Conservation (phyloP, 495 filamentous ascomycete species). For the Aspergillus cavernicola region DNA sequence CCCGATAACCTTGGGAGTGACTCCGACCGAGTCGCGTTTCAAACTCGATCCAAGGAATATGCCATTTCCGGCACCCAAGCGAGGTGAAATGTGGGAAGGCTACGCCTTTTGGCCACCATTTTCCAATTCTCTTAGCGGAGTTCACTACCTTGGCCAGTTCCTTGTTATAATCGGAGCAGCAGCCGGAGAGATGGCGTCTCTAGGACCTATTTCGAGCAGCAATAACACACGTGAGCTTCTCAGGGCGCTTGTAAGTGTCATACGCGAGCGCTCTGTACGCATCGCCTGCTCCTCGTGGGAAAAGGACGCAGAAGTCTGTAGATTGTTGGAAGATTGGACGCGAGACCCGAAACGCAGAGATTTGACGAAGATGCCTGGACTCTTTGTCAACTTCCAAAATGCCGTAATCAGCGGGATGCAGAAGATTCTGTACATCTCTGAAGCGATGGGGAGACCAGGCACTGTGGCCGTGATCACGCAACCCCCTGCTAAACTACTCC, state of each 20-base stretch:
- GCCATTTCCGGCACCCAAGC: conserved; percentile 70
- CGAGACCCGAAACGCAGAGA: conserved; percentile 71
- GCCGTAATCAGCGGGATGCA: conserved; percentile 79
- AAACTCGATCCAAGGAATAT: conserved; percentile 72
- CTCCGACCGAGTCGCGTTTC: conserved; percentile 64
- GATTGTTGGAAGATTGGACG: conserved; percentile 89
- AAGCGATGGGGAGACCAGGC: conserved; percentile 65
- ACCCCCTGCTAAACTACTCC: conserved; percentile 76
- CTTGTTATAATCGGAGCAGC: conserved; percentile 76
- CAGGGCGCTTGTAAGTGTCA: conserved; percentile 64
- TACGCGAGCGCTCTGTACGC: conserved; percentile 76
- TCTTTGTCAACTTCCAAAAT: conserved; percentile 77
- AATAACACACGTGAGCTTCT: conserved; percentile 60
- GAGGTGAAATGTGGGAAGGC: conserved; percentile 83
- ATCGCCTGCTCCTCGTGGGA: conserved; percentile 84
- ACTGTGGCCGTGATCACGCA: conserved; percentile 72
- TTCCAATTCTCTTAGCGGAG: conserved; percentile 82
- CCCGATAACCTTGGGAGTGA: conserved; percentile 49
- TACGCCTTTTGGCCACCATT: conserved; percentile 96
- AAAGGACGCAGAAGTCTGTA: conserved; percentile 82
- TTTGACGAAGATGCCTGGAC: conserved; percentile 82
- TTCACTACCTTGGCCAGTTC: conserved; percentile 79
- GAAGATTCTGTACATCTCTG: conserved; percentile 87
- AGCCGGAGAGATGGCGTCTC: conserved; percentile 77
- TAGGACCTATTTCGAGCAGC: conserved; percentile 59